Evolutionary conservation across 495 filamentous ascomycete genomes (phyloP).

Genomic region (Rusavskia elegans): DNA sequence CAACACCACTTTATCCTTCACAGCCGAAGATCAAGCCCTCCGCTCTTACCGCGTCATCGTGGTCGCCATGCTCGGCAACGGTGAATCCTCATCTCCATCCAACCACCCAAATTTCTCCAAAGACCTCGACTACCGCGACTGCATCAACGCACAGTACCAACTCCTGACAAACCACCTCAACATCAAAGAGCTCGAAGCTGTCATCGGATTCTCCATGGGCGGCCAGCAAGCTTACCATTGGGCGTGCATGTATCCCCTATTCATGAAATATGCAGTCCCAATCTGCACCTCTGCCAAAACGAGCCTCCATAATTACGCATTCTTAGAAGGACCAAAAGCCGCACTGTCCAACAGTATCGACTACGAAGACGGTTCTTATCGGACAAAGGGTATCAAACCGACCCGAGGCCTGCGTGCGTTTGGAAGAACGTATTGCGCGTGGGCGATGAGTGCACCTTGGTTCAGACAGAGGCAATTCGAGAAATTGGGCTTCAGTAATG

Average conservation of each 20-base stretch:
- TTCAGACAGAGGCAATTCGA: conserved; percentile 24
- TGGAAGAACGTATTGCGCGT: conserved; percentile 25
- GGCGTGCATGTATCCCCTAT: conserved; percentile 22
- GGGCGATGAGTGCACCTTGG: conserved; percentile 27
- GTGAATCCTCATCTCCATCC: conserved; percentile 22
- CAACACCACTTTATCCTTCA: conserved; percentile 25
- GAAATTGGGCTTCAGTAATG: conserved; percentile 17
- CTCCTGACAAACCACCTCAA: conserved; percentile 15
- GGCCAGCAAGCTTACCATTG: conserved; percentile 33
- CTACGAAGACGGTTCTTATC: conserved; percentile 22
- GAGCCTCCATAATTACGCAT: conserved; percentile 28
- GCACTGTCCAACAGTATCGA: conserved; percentile 26
- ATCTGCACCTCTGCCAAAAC: conserved; percentile 27
- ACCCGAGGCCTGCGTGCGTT: conserved; percentile 24
- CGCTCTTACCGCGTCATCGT: conserved; percentile 21
- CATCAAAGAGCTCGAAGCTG: conserved; percentile 15
- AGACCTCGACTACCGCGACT: conserved; percentile 19
- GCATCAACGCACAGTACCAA: conserved; percentile 18
- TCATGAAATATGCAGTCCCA: conserved; percentile 21
- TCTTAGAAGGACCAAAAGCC: conserved; percentile 29
- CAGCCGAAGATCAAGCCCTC: conserved; percentile 9
- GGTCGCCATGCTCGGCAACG: conserved; percentile 22
- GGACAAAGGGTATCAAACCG: conserved; percentile 12
- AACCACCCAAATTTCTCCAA: conserved; percentile 16
- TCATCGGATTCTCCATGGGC: conserved; percentile 33